phyloP scores from a whole-genome alignment of 768 basidiomycete species.

The Hygrocybe punicea region DNA sequence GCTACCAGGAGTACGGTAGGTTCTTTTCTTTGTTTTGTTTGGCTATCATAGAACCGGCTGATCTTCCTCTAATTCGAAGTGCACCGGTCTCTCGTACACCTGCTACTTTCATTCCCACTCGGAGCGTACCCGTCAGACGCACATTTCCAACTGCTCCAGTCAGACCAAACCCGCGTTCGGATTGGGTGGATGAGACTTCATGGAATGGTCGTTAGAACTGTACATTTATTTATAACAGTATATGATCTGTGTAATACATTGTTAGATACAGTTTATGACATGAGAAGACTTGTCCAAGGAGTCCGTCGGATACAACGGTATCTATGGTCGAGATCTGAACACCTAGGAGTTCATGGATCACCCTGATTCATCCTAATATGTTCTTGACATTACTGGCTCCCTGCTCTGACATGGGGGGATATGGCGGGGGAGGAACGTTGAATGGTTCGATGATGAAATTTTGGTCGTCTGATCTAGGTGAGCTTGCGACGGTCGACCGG shows the following conservation, averaged over 20 bases:
- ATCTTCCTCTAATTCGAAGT: not conserved
- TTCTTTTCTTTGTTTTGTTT: not conserved
- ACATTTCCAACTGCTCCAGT: conserved; percentile 7
- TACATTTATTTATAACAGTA: not conserved
- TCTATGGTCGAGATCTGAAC: not conserved
- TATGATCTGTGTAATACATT: not conserved
- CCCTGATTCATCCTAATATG: not conserved
- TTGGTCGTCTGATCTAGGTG: not conserved
- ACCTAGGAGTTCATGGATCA: not conserved
- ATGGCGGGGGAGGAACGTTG: conserved; percentile 3
- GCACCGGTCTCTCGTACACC: not conserved
- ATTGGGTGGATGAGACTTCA: conserved; percentile 47
- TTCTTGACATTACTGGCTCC: not conserved
- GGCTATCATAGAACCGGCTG: not conserved
- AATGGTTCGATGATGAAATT: not conserved
- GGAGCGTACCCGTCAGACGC: not conserved
- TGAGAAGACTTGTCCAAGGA: no score
- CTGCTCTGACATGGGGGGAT: not conserved
- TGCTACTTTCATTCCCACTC: not conserved
- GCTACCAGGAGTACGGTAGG: not conserved
- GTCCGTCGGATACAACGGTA: no score
- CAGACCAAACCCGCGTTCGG: conserved; percentile 29
- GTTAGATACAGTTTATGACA: no score
- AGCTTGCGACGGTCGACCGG: not conserved
- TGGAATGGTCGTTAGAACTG: conserved; percentile 36